These are phyloP conservation scores for Saccharomycopsis sp. DNA, from an alignment of 805 yeast genomes.

Conservation along the genomic window DNA sequence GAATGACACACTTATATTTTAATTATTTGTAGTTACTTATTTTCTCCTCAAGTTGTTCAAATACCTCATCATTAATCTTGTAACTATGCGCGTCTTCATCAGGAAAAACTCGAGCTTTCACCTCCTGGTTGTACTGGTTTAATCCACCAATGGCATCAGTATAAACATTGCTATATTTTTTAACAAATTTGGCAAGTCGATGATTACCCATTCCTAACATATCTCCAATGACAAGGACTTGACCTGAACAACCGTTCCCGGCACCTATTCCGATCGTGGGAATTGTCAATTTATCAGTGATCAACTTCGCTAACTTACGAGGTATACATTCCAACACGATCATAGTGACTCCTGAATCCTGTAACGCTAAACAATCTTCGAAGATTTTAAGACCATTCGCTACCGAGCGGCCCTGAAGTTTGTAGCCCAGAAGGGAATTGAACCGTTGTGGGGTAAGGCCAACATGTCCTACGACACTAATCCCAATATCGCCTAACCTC, in stretches of 20 bases:
- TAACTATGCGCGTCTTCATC: conserved; percentile 12
- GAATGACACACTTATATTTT: background rate
- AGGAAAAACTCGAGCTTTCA: conserved; percentile 54
- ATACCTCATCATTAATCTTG: conserved; percentile 6
- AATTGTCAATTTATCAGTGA: conserved; percentile 52
- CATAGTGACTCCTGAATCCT: conserved; percentile 69
- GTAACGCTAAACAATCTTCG: conserved; percentile 62
- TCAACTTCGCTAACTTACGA: conserved; percentile 51
- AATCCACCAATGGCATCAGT: conserved; percentile 45
- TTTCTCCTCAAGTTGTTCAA: conserved; percentile 3
- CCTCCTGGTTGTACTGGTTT: conserved; percentile 50
- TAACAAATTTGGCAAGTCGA: conserved; percentile 62
- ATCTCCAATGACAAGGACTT: conserved; percentile 84
- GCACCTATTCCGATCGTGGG: conserved; percentile 98
- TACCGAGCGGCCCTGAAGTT: conserved; percentile 66
- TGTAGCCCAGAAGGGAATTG: conserved; percentile 76
- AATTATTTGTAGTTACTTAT: conserved; percentile 1
- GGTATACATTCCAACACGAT: conserved; percentile 86
- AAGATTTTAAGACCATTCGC: conserved; percentile 48
- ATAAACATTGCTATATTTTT: conserved; percentile 51
- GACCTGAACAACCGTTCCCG: conserved; percentile 77
- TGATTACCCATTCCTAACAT: conserved; percentile 63
- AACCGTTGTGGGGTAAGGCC: conserved; percentile 90
- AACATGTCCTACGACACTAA: conserved; percentile 86
- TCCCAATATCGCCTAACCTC: conserved; percentile 58